A percentile compares a stretch with the other conserved stretches of the same genome.
phyloP scores from a whole-genome alignment of 2,329 filamentous ascomycete genomes.

The Dothistroma septosporum region DNA sequence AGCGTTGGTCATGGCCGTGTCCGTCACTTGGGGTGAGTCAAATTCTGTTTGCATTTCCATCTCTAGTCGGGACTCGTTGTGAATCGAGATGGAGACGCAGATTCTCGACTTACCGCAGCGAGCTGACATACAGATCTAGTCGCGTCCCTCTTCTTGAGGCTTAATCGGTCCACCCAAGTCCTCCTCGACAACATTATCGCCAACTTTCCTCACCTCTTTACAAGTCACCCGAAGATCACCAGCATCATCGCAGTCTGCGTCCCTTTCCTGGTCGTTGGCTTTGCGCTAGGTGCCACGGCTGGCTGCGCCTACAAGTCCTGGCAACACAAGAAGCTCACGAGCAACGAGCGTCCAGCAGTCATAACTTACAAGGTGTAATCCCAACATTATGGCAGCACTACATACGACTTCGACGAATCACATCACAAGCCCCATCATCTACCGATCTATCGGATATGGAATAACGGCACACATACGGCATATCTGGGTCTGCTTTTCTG shows the following conservation, averaged over 20 bases:
- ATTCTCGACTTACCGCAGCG: not conserved
- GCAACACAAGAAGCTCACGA: not conserved
- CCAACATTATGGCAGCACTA: not conserved
- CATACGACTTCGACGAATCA: not conserved
- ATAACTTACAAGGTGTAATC: not conserved
- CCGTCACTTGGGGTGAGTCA: not conserved
- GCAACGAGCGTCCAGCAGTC: not conserved
- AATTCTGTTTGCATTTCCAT: no score
- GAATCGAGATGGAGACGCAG: not conserved
- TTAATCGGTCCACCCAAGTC: not conserved
- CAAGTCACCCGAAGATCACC: not conserved
- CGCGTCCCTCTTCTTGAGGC: not conserved
- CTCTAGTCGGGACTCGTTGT: no score
- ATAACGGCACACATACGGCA: not conserved
- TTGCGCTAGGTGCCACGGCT: not conserved
- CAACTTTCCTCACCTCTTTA: not conserved
- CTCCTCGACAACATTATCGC: not conserved
- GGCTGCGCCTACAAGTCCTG: not conserved
- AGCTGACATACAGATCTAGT: not conserved
- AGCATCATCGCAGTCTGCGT: not conserved
- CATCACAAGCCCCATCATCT: not conserved
- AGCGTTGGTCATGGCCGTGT: not conserved
- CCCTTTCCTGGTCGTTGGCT: not conserved
- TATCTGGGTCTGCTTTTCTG: not conserved
- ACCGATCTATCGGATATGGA: not conserved